Conservation (phyloP, 2,329 filamentous ascomycete species). For the Fonsecaea multimorphosa region DNA sequence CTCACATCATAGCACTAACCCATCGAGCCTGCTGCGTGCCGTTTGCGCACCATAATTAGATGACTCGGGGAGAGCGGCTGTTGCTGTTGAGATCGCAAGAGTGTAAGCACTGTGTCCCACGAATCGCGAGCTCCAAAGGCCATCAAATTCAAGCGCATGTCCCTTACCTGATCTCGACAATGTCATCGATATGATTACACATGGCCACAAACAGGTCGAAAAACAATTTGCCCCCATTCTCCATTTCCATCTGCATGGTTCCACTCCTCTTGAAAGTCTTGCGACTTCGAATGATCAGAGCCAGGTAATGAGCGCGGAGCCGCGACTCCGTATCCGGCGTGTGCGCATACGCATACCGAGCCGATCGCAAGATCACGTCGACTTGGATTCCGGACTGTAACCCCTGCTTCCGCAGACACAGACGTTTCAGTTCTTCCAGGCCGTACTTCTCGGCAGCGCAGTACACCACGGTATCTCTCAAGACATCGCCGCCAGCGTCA, state of each 20-base stretch:
- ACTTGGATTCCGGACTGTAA: constrained; percentile 92
- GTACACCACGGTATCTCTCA: constrained; percentile 92
- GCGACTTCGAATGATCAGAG: constrained; percentile 94
- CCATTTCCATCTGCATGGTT: constrained; percentile 99
- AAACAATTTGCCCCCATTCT: constrained; percentile 91
- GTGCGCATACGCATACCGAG: constrained; percentile 93
- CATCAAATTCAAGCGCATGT: constrained; percentile 9
- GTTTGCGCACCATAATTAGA: constrained; percentile 50
- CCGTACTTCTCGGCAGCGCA: constrained; percentile 89
- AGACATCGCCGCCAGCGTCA: constrained; percentile 74
- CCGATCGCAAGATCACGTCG: constrained; percentile 86
- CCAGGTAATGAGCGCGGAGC: constrained; percentile 95
- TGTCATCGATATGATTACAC: constrained; percentile 97
- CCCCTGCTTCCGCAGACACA: constrained; percentile 92
- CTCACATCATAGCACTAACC: constrained; percentile 45
- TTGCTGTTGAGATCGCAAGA: constrained; percentile 47
- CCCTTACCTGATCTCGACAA: constrained; percentile 81
- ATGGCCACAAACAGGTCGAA: constrained; percentile 98
- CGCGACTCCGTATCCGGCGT: constrained; percentile 91
- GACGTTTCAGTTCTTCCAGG: constrained; percentile 87
- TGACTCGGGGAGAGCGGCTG: constrained; percentile 60
- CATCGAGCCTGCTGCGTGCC: constrained; percentile 41
- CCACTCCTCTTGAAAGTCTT: constrained; percentile 98
- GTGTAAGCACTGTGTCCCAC: constrained; percentile 37
- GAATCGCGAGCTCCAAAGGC: constrained; percentile 29